Evolutionary conservation across 805 yeast genomes (phyloP).

Genomic region (Yarrowia alimentaria): DNA sequence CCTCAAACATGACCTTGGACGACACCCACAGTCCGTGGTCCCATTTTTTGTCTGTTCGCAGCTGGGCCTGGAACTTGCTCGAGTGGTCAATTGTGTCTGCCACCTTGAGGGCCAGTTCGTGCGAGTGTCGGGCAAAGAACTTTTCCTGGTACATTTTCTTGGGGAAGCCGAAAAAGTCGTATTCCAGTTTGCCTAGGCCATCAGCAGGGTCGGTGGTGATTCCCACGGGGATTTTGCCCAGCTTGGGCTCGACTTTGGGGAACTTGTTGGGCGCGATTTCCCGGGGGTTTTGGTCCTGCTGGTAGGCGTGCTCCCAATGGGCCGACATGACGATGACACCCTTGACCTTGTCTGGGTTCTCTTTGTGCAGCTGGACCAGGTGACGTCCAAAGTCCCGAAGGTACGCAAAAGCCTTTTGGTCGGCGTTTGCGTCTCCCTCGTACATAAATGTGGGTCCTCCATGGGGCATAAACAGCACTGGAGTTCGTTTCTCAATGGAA

Average conservation of each 20-base stretch:
- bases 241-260: conserved; percentile 10
- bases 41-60: conserved; percentile 55
- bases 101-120: conserved; percentile 48
- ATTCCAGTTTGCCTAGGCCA: conserved; percentile 45
- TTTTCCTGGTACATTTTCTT: conserved; percentile 57
- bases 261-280: conserved; percentile 20
- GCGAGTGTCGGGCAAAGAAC: conserved; percentile 53
- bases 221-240: conserved; percentile 28
- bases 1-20: conserved; percentile 64
- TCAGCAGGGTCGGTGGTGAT: conserved; percentile 47
- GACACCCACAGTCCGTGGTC: conserved; percentile 89
- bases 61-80: conserved; percentile 46
- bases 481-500: conserved; percentile 39
- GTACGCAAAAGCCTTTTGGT: conserved; percentile 57
- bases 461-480: conserved; percentile 69
- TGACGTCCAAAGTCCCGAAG: conserved; percentile 51
- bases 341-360: conserved; percentile 50
- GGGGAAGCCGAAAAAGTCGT: conserved; percentile 78
- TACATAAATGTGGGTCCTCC: conserved; percentile 82
- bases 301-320: conserved; percentile 60
- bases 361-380: conserved; percentile 42
- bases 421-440: conserved; percentile 50
- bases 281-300: conserved; percentile 27
- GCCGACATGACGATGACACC: conserved; percentile 68
- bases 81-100: conserved; percentile 42